phyloP scores from a whole-genome alignment of 129 eudicot genomes.

The Centrapalus pauciflorus region DNA sequence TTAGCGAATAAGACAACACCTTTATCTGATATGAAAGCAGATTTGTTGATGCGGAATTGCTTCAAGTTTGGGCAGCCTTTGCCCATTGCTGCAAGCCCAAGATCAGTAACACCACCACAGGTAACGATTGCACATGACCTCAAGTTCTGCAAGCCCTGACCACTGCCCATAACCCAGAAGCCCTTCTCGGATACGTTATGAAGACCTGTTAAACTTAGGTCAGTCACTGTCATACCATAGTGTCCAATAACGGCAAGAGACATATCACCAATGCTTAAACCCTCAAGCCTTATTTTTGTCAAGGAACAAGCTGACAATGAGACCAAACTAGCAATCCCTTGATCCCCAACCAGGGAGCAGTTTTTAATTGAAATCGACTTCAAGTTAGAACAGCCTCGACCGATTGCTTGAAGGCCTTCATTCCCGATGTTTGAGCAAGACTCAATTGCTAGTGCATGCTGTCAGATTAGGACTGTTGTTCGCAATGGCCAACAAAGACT shows the following conservation, averaged over 20 bases:
- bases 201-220: slow-evolving; percentile 41
- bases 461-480: slow-evolving; percentile 57
- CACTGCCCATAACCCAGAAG: slow-evolving; percentile 90
- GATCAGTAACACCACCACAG: slow-evolving; percentile 74
- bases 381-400: slow-evolving; percentile 50
- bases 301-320: slow-evolving; percentile 45
- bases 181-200: slow-evolving; percentile 71
- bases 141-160: slow-evolving; percentile 64
- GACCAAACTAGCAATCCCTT: slow-evolving; percentile 58
- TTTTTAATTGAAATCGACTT: slow-evolving; percentile 49
- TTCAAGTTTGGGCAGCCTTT: slow-evolving; percentile 70
- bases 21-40: slow-evolving; percentile 52
- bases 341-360: slow-evolving; percentile 69
- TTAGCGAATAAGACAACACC: slow-evolving; percentile 64
- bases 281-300: slow-evolving; percentile 47
- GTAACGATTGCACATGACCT: slow-evolving; percentile 37
- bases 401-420: slow-evolving; percentile 55
- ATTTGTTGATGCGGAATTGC: slow-evolving; percentile 38
- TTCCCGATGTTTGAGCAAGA: slow-evolving; percentile 66
- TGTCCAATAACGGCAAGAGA: slow-evolving; percentile 82
- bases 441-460: slow-evolving; percentile 50
- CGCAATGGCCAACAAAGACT: slow-evolving; percentile 62
- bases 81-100: slow-evolving; percentile 63
- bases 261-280: slow-evolving; percentile 50
- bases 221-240: slow-evolving; percentile 61